Evolutionary conservation across 2,329 filamentous ascomycete genomes (phyloP).

Genomic region (Calonectria pteridis): DNA sequence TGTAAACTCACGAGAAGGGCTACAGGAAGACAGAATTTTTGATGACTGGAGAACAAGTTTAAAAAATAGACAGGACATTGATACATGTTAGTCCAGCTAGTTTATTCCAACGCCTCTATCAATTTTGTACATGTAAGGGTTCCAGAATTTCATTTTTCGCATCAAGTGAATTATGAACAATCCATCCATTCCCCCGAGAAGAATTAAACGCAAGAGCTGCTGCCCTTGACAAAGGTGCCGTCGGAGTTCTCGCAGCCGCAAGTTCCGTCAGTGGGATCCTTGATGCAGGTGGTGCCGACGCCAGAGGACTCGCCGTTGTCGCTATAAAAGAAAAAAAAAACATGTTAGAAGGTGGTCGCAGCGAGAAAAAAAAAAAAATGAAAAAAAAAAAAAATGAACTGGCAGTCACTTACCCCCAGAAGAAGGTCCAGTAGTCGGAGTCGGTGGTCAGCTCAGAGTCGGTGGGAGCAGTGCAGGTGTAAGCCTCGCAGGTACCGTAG

Average conservation of each 20-base stretch:
- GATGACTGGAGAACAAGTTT: not conserved
- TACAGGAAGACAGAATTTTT: too few relatives aligned
- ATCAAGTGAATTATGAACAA: constrained; percentile 5
- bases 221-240: constrained; percentile 35
- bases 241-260: constrained; percentile 44
- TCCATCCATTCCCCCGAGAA: not conserved
- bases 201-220: constrained; percentile 32
- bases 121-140: not conserved
- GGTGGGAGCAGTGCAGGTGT: constrained; percentile 36
- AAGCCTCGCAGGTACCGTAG: constrained; percentile 40
- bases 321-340: too few relatives aligned
- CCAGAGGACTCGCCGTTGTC: constrained; percentile 36
- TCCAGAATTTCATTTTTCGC: constrained; percentile 1
- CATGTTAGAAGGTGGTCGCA: not conserved
- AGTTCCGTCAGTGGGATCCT: constrained; percentile 36
- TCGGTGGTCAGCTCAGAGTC: constrained; percentile 27
- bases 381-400: too few relatives aligned
- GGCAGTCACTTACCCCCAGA: constrained; percentile 38
- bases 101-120: constrained; percentile 4
- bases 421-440: constrained; percentile 44
- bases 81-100: constrained; percentile 2
- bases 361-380: too few relatives aligned
- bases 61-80: not conserved
- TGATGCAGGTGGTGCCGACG: constrained; percentile 42
- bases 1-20: not conserved